A percentile compares a stretch with the other conserved stretches of the same genome.
Conservation (phyloP, 2,329 filamentous ascomycete species). For the Verticillium tricorpus region DNA sequence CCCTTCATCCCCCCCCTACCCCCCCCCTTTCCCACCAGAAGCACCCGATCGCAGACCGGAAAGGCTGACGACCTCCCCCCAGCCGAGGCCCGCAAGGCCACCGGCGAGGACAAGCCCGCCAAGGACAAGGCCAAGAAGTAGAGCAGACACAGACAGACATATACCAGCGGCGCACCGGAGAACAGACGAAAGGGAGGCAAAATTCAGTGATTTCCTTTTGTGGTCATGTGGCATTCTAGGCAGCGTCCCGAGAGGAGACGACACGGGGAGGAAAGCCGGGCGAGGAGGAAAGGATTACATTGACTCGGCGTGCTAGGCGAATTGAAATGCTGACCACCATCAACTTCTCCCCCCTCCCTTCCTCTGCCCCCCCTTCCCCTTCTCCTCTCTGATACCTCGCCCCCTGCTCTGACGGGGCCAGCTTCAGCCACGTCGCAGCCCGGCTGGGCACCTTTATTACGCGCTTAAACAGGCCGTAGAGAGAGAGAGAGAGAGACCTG, state of each 20-base stretch:
- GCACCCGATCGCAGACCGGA: not conserved
- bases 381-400: not conserved
- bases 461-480: too few species aligned
- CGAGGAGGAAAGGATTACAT: not conserved
- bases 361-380: not conserved
- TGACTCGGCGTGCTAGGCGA: not conserved
- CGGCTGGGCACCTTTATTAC: too few species aligned
- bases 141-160: not conserved
- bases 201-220: too few species aligned
- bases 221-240: too few species aligned
- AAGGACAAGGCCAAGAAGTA: slow-evolving; percentile 1
- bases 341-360: too few species aligned
- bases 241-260: too few species aligned
- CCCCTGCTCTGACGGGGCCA: not conserved
- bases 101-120: not conserved
- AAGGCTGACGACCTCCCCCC: not conserved
- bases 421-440: not conserved
- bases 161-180: not conserved
- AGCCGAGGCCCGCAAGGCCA: slow-evolving; percentile 4
- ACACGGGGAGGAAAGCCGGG: too few species aligned
- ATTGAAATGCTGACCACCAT: not conserved
- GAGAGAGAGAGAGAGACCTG: too few species aligned
- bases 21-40: not conserved
- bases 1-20: not conserved
- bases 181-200: too few species aligned